Base-by-base conservation (phyloP, 2,329 filamentous ascomycete genomes). In the Scytalidium sp. region DNA sequence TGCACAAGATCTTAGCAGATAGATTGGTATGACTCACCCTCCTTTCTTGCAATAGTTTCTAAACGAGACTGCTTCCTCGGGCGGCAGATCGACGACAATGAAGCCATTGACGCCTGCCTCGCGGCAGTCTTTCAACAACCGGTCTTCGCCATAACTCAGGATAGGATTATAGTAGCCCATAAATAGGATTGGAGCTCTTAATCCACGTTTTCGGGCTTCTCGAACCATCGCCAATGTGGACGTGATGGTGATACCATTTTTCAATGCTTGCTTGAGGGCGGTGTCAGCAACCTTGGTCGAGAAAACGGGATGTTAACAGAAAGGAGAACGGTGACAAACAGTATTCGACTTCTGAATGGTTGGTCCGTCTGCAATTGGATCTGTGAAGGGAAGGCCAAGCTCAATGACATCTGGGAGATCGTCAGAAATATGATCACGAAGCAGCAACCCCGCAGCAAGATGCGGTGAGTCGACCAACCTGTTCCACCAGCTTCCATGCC, bases 141-240 rank as follows among this genome's bases (percentile, higher is more conserved):
- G 81, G 73, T 96, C 91, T 73, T 99, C 94, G 47, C 94, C 94
- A 67, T 97, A 99, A 63, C 87, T 90, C 54, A 97, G 76, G 54
- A 97, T 78, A 1, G 94, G 94, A 75, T 99, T 99, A 75, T 96
- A 99, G 80, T 99, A 99, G 63, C 94, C 94, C 94, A 99, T 99
- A 58, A 99, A 81, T 65, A 99, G 74, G 40, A 99, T 82, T 1
- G 94, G 94, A 1, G 87, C 84, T 62, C 80, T 85, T 49, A 97
- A 76, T 40, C 94, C 94, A 54, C 79, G 80, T 60, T 80, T 78
- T 62, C 94, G 81, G 43, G 93, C 90, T 55, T 88, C 81, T 60
- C 87, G 85, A 53, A 97, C 87, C 78, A 96, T 93, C 63, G 88
- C 79, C 39, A 99, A 79, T 15, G 89, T 88, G 46, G 81, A 84